A percentile compares a stretch with the other conserved stretches of the same genome.
phyloP scores from a whole-genome alignment of 805 yeast species.

The Yarrowia sp. region DNA sequence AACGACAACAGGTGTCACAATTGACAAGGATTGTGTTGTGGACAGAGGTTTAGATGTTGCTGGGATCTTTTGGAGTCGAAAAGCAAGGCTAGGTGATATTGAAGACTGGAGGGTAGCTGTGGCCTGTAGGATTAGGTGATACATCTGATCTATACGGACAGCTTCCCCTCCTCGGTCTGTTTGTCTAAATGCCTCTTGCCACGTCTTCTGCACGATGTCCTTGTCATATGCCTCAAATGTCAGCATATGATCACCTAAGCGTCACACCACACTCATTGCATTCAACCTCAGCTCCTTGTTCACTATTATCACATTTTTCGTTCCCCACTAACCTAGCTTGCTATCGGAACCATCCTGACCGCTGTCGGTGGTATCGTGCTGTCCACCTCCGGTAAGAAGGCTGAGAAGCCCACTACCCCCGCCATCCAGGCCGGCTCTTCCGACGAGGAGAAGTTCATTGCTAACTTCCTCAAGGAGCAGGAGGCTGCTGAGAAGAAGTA shows the following conservation, averaged over 20 bases:
- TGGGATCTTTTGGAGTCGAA: background rate
- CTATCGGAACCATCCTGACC: conserved; percentile 79
- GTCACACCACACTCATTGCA: too few species aligned
- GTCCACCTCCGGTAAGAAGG: conserved; percentile 62
- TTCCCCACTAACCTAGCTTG: conserved; percentile 54
- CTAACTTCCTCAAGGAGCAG: conserved; percentile 63
- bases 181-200: background rate
- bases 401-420: conserved; percentile 67
- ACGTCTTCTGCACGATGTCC: too few species aligned
- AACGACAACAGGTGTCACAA: background rate
- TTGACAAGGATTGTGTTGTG: background rate
- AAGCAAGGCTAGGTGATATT: background rate
- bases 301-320: too few species aligned
- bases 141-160: background rate
- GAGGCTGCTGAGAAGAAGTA: conserved; percentile 47
- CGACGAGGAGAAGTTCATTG: conserved; percentile 88
- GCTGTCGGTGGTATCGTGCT: conserved; percentile 70
- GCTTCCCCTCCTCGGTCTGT: background rate
- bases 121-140: too few species aligned
- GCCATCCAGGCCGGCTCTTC: conserved; percentile 76
- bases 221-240: background rate
- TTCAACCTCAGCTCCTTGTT: too few species aligned
- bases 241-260: background rate
- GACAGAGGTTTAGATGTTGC: background rate
- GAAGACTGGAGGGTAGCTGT: too few species aligned